Percentiles rank a stretch among this genome's conserved stretches.
Conservation (phyloP, 1,139 yeast species). For the Schizosaccharomyces versatilis region DNA sequence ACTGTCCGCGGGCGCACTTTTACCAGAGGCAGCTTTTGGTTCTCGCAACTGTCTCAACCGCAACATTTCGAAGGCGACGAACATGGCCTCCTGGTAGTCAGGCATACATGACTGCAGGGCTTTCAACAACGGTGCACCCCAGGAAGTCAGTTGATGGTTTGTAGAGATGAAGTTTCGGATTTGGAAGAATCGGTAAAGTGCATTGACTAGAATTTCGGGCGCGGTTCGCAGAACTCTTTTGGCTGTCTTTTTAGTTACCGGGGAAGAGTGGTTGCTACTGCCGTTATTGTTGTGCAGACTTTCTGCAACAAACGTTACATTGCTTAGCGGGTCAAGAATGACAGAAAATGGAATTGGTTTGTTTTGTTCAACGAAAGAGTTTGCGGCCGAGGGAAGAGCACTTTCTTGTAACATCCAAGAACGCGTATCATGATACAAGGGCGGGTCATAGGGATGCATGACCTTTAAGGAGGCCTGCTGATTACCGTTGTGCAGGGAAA, state of each 20-base stretch:
- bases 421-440: slow-evolving; percentile 23
- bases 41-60: neutral
- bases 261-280: neutral
- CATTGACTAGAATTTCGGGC: slow-evolving; percentile 38
- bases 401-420: slow-evolving; percentile 18
- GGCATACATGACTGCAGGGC: slow-evolving; percentile 8
- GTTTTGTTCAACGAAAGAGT: slow-evolving; percentile 2
- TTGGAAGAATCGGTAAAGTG: slow-evolving; percentile 35
- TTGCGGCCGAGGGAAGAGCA: neutral
- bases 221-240: slow-evolving; percentile 20
- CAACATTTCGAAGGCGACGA: neutral
- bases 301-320: slow-evolving; percentile 14
- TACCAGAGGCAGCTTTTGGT: neutral
- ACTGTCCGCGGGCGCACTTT: neutral
- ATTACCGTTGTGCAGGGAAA: slow-evolving; percentile 3
- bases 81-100: neutral
- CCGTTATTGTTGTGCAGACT: slow-evolving; percentile 14
- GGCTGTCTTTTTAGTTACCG: neutral
- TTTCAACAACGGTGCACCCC: slow-evolving; percentile 33
- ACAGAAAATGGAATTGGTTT: neutral
- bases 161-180: slow-evolving; percentile 33
- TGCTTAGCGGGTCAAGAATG: neutral
- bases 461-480: slow-evolving; percentile 5
- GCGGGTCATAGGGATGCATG: slow-evolving; percentile 11
- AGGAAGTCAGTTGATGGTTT: slow-evolving; percentile 25